These are phyloP conservation scores for Jatropha multifida DNA, from an alignment of 441 rosid species.

Conservation along the genomic window DNA sequence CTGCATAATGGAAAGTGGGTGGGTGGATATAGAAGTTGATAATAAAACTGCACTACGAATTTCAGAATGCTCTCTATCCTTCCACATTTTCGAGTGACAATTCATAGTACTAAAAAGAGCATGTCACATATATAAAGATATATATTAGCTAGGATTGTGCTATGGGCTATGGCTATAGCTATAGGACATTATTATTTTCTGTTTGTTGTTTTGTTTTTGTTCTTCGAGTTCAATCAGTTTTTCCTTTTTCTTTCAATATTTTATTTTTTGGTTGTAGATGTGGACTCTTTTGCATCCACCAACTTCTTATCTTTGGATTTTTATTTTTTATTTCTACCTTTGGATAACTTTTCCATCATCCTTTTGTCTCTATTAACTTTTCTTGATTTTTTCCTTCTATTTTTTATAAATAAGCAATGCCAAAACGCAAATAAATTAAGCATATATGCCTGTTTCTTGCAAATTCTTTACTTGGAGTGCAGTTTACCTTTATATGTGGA, in stretches of 20 bases:
- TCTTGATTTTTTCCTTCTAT: too few species aligned
- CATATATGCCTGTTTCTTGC: too few species aligned
- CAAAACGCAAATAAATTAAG: too few species aligned
- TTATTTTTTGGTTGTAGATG: too few species aligned
- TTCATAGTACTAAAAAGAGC: background rate
- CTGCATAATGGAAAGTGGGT: constrained; percentile 13
- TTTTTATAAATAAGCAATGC: too few species aligned
- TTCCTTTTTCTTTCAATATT: too few species aligned
- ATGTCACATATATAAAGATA: background rate
- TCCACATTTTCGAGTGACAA: constrained; percentile 5
- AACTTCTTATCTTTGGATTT: background rate
- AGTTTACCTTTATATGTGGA: too few species aligned
- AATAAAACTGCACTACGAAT: background rate
- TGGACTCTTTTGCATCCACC: background rate
- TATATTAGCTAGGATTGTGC: background rate
- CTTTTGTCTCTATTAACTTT: background rate
- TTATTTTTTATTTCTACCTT: background rate
- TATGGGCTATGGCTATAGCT: background rate
- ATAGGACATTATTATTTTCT: background rate
- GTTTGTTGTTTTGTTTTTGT: background rate
- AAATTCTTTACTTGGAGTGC: too few species aligned
- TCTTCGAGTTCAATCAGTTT: background rate
- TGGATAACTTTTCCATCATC: background rate
- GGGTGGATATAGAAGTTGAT: constrained; percentile 12
- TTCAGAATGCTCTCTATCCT: background rate